Percentiles rank a stretch among this genome's conserved stretches.
These are phyloP conservation scores for Xylaria sp. DNA, from an alignment of 2,329 filamentous ascomycete genomes.

Conservation along the genomic window DNA sequence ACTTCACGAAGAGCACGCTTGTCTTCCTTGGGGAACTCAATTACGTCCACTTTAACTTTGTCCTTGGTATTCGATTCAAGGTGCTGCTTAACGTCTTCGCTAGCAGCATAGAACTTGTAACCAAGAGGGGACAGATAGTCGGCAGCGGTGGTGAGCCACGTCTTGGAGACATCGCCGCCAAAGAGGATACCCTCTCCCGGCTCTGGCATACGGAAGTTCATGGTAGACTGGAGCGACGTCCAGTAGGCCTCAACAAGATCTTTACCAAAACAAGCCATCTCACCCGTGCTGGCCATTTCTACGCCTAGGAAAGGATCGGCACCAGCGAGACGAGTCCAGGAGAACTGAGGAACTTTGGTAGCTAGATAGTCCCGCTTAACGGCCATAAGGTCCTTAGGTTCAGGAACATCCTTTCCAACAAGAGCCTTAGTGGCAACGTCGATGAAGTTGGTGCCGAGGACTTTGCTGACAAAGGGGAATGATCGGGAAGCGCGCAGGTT, in stretches of 20 bases:
- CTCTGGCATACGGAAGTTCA: constrained; percentile 98
- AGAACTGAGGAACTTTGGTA: constrained; percentile 98
- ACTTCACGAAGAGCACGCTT: constrained; percentile 95
- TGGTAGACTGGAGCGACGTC: constrained; percentile 93
- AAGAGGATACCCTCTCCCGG: constrained; percentile 95
- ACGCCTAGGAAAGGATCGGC: constrained; percentile 98
- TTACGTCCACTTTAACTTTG: constrained; percentile 81
- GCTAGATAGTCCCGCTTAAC: constrained; percentile 91
- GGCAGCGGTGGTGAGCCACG: constrained; percentile 81
- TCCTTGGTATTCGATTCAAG: constrained; percentile 78
- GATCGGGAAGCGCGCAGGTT: constrained; percentile 97
- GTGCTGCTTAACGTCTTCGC: constrained; percentile 81
- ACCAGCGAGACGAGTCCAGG: constrained; percentile 96
- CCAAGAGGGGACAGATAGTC: constrained; percentile 88
- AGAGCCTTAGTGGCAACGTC: constrained; percentile 94
- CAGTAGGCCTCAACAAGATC: constrained; percentile 97
- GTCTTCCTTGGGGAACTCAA: constrained; percentile 96
- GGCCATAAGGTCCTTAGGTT: constrained; percentile 88
- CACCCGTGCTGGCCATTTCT: constrained; percentile 96
- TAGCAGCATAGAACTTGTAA: constrained; percentile 94
- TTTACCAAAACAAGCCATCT: constrained; percentile 99
- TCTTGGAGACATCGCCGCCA: constrained; percentile 81
- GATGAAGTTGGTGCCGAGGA: constrained; percentile 96
- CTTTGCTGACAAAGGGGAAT: constrained; percentile 98
- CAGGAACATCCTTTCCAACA: constrained; percentile 84